Conservation (phyloP, 805 yeast genomes). For the Yarrowia sp. region DNA sequence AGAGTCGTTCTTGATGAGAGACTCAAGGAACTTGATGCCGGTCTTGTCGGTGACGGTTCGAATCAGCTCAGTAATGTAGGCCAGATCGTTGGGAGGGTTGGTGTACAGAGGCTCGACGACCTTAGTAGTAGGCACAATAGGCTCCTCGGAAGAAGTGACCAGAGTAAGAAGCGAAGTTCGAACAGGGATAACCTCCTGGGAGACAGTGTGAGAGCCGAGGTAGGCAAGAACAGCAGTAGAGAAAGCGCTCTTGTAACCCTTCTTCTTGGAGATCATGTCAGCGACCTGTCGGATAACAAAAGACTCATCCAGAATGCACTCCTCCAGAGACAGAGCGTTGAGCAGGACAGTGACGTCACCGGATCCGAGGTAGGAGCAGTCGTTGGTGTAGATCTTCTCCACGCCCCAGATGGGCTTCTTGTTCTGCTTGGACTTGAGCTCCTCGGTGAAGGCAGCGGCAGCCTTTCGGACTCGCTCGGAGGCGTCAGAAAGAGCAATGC, state of each 20-base stretch:
- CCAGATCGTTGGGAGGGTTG: slow-evolving; percentile 26
- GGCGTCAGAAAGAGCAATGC: slow-evolving; percentile 49
- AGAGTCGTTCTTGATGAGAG: slow-evolving; percentile 55
- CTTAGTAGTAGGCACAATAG: slow-evolving; percentile 45
- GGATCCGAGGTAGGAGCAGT: slow-evolving; percentile 57
- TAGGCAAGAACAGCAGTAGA: slow-evolving; percentile 30
- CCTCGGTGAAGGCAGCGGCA: slow-evolving; percentile 45
- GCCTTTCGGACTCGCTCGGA: slow-evolving; percentile 49
- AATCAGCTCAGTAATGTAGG: slow-evolving; percentile 21
- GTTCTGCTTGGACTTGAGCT: slow-evolving; percentile 45
- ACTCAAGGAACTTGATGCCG: slow-evolving; percentile 68
- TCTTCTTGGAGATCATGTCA: slow-evolving; percentile 34
- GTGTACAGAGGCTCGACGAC: slow-evolving; percentile 44
- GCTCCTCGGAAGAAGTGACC: slow-evolving; percentile 49
- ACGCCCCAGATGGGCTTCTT: slow-evolving; percentile 45
- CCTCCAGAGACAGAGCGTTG: slow-evolving; percentile 52
- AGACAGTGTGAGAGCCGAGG: slow-evolving; percentile 19
- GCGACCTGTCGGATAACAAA: slow-evolving; percentile 51
- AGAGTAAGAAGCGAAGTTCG: slow-evolving; percentile 45
- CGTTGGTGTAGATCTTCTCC: slow-evolving; percentile 52
- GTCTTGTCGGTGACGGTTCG: slow-evolving; percentile 63
- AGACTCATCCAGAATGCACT: slow-evolving; percentile 59
- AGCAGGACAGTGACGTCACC: slow-evolving; percentile 59
- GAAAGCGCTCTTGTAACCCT: slow-evolving; percentile 29
- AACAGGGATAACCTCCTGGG: slow-evolving; percentile 22